Evolutionary conservation across 2,329 filamentous ascomycete genomes (phyloP), one percentile per base, ranked within the genome.

Genomic region (Phialocephala subalpina): DNA sequence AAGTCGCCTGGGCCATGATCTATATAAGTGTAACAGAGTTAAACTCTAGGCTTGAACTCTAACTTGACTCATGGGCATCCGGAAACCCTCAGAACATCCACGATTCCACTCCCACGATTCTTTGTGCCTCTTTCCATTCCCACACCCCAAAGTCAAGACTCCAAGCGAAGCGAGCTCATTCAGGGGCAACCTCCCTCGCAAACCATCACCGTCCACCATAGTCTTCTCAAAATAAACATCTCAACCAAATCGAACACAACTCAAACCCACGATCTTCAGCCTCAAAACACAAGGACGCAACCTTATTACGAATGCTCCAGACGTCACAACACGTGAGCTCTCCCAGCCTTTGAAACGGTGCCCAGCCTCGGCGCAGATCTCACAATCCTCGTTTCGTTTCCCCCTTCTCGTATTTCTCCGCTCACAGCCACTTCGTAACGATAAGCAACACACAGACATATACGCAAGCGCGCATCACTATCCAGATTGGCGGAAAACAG

Each of bases 351-450:
- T 18, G 45, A 49, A 49, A 49, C 45, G 18, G 7, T 29, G 12
- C 49, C 14, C 22, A 27, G 49, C 25, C 49, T 53, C 14, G 49
- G 49, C 25, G 49, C 22, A 53, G 49, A 53, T 53, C 49, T 29
- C 8, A 52, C 47, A 52, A 52, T 12, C 20, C 25, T 49, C 57
- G 57, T 47, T 47, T 59, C 57, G 38, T 47, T 47, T 45, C 38
- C 57, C 36, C 57, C 16, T 45, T 47, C 35, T 60, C 27, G 22
- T 14, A 22, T 60, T 20, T 33, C 22, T 12, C 25, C 25, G 29
- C 7, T 9, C 12, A 53, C 12, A 33, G n/a, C 14, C 16, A 8
- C 47, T 3, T n/a, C 8, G 3, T 9, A 8, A 8, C 9, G 18
- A 18, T 18, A 47, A 27, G 22, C 25, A 53, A 18, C 49, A 53